phyloP scores from a whole-genome alignment of 1,284 basidiomycete genomes.

The Boletellus deceptivus region DNA sequence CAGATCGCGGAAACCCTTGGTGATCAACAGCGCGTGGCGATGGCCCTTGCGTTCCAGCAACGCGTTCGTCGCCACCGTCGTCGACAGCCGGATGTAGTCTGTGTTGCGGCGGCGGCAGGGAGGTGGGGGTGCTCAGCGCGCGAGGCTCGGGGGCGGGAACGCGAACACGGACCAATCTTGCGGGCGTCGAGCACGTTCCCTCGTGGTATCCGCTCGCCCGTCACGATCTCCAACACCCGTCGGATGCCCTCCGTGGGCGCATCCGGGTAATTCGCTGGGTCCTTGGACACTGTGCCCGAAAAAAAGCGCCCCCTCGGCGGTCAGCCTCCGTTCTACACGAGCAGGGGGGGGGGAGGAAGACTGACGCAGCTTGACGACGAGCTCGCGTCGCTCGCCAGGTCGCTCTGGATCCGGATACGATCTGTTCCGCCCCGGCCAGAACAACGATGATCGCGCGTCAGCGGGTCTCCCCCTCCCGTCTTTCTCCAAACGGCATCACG shows the following conservation, averaged over 20 bases:
- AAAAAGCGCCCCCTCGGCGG: too few relatives aligned
- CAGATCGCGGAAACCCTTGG: too few relatives aligned
- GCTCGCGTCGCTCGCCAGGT: constrained; percentile 58
- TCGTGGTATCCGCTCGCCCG: constrained; percentile 64
- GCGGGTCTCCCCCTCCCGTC: background rate
- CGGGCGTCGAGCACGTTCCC: constrained; percentile 69
- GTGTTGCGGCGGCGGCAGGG: too few relatives aligned
- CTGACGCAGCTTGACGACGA: constrained; percentile 80
- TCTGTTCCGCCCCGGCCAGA: too few relatives aligned
- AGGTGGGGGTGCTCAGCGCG: too few relatives aligned
- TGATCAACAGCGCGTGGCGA: too few relatives aligned
- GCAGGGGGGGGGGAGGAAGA: too few relatives aligned
- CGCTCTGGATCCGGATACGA: constrained; percentile 73
- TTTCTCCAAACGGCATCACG: background rate
- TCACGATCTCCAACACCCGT: constrained; percentile 81
- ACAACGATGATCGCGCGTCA: background rate
- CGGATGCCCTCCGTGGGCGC: constrained; percentile 95
- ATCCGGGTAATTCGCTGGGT: constrained; percentile 84
- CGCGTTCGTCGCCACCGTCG: constrained; percentile 97
- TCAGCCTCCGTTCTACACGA: too few relatives aligned
- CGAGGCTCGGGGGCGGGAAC: too few relatives aligned
- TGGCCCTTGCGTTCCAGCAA: too few relatives aligned
- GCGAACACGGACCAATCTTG: constrained; percentile 68
- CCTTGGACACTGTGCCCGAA: constrained; percentile 92
- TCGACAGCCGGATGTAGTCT: constrained; percentile 93